Evolutionary conservation across 164 flowering plant species (phyloP), one percentile per base, ranked within the genome.

Genomic region (Chimonanthus praecox): DNA sequence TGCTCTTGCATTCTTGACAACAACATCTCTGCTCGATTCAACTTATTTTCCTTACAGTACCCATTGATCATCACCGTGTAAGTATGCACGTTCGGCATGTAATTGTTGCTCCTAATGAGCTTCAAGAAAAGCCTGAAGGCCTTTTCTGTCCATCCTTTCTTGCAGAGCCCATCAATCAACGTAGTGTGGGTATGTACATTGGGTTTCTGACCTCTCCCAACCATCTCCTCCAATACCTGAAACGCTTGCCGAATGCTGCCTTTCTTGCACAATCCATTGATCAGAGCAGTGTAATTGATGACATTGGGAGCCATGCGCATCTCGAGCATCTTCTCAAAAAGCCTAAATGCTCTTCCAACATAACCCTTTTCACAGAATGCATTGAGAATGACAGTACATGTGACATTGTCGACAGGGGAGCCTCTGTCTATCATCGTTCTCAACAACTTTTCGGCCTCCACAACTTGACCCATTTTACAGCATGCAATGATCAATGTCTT

Each of bases 91-190:
- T 95, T 92, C 2, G 97, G 99, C 81, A 90, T 92, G 84, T 93
- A 90, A 75, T 58, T 78, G 7, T 90, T 85, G 73, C 99, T 93
- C 65, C 92, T 80, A 45, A 93, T 87, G 21, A 93, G 97, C 83
- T 93, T 92, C 75, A 93, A 81, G 72, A 93, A 93, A 73, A 95
- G 84, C 71, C 97, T 82, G 79, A 92, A 93, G 16, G 99, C 99
- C 82, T 85, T 95, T 33, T 95, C 98, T 4, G 90, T 90, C 97
- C 98, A 93, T 13, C 98, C 98, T 72, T 92, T 95, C 86, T 88
- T 93, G 79, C 98, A 93, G 2, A 95, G 85, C 11, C 98, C 99
- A 77, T 92, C 88, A 64, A 95, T 93, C 78, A 95, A 72, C 3
- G 84, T 70, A 0, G 99, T 95, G 73, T 95, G 98, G 4, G 97